phyloP scores from a whole-genome alignment of 1,284 basidiomycete genomes.

The Lentinus polychrous region DNA sequence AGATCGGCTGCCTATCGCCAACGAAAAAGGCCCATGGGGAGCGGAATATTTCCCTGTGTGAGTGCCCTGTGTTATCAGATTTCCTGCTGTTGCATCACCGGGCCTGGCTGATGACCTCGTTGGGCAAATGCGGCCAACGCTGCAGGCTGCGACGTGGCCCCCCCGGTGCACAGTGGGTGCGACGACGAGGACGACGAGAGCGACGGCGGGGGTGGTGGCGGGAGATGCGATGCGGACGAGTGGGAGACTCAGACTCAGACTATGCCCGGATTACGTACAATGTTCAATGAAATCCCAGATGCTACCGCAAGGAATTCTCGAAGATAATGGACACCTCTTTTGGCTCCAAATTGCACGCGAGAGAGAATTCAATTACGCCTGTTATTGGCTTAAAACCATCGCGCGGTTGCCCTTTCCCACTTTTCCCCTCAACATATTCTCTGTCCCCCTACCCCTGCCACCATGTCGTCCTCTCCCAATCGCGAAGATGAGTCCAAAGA shows the following conservation, averaged over 20 bases:
- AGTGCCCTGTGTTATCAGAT: conserved; percentile 6
- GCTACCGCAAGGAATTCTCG: conserved; percentile 35
- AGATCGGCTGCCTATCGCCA: conserved; percentile 8
- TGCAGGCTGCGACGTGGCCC: too few relatives aligned
- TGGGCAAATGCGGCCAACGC: too few relatives aligned
- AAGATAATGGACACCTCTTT: conserved; percentile 55
- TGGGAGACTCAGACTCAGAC: background rate
- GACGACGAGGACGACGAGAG: too few relatives aligned
- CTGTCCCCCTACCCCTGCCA: conserved; percentile 21
- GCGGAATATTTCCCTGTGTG: conserved; percentile 2
- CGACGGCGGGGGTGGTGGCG: too few relatives aligned
- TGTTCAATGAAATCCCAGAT: conserved; percentile 16
- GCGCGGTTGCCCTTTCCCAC: conserved; percentile 50
- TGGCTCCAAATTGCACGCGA: conserved; percentile 45
- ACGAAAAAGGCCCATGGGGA: background rate
- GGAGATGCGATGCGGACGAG: too few relatives aligned
- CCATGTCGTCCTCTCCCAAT: conserved; percentile 40
- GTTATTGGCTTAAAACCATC: conserved; percentile 70
- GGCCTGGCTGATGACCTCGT: background rate
- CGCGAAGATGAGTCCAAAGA: conserved; percentile 34
- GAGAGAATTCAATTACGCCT: conserved; percentile 61
- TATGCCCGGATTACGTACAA: conserved; percentile 45
- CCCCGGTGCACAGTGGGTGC: too few relatives aligned
- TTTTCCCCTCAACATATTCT: conserved; percentile 42
- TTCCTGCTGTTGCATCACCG: background rate